A percentile compares a stretch with the other conserved stretches of the same genome.
phyloP scores from a whole-genome alignment of 1,284 basidiomycete species.

The Cutaneotrichosporon dermatis region DNA sequence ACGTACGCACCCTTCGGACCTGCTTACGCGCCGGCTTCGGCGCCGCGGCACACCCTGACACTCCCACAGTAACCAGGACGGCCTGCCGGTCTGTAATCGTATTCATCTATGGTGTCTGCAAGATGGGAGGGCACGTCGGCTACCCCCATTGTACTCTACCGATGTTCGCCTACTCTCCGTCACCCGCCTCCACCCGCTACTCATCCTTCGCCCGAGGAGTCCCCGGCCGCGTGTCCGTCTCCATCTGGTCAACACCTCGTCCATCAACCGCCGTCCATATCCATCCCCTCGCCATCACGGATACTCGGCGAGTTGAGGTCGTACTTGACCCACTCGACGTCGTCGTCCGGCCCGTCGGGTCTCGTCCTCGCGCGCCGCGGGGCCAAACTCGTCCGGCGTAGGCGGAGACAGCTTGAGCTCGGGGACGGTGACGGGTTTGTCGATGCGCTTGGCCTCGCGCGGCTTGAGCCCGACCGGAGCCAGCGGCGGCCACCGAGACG shows the following conservation, averaged over 20 bases:
- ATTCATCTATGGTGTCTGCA: too few relatives aligned
- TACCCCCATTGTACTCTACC: too few relatives aligned
- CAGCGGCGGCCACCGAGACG: slow-evolving; percentile 34
- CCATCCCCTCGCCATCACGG: neutral
- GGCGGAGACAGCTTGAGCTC: slow-evolving; percentile 30
- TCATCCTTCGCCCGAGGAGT: slow-evolving; percentile 1
- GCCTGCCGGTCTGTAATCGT: too few relatives aligned
- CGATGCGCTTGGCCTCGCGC: slow-evolving; percentile 6
- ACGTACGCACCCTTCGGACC: too few relatives aligned
- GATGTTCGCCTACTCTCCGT: too few relatives aligned
- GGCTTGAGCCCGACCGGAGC: slow-evolving; percentile 11
- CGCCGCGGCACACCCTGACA: too few relatives aligned
- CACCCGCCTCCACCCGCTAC: too few relatives aligned
- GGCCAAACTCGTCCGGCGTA: slow-evolving; percentile 9
- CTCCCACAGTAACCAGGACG: too few relatives aligned
- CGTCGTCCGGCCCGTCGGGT: slow-evolving; percentile 12
- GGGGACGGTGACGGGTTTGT: slow-evolving; percentile 3
- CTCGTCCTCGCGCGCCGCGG: slow-evolving; percentile 1
- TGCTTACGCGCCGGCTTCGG: too few relatives aligned
- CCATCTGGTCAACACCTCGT: slow-evolving; percentile 9
- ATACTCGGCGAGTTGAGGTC: slow-evolving; percentile 8
- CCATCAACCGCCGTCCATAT: slow-evolving; percentile 8
- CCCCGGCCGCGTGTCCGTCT: slow-evolving; percentile 4
- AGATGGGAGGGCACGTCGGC: too few relatives aligned
- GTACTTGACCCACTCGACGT: slow-evolving; percentile 20